Evolutionary conservation across 345 rosid species (phyloP), one percentile per base, ranked within the genome.

Genomic region (Arabidopsis arenosa): DNA sequence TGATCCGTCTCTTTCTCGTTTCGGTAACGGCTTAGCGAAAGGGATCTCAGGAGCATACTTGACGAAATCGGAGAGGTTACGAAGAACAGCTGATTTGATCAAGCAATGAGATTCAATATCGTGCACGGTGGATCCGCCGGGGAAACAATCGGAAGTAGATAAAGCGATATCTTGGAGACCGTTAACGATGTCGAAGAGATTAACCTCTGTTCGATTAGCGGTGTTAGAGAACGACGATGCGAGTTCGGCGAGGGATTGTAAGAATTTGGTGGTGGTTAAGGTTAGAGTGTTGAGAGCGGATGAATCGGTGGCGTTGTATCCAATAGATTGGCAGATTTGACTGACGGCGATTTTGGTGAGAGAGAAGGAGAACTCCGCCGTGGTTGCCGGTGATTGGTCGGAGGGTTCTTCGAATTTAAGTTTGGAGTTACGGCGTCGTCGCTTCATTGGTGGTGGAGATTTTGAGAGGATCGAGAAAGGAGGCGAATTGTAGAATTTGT

Each of bases 281-380:
- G 91, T 82, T 7, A 90, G 83, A 56, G 82, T 57, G 61, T 86
- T 71, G 33, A 90, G 75, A 12, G 91, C 84, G 6, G 84, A 81
- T 44, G 63, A 63, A 5, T 83, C 82, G 35, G 84, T 52, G 41
- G 83, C 47, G 62, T 26, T 83, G 80, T 80, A 88, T 2, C 91
- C 96, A 1, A 77, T 52, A 0, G 89, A 86, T 65, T 39, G 78
- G 82, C 93, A 90, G 28, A 85, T 82, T 80, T 88, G 96, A 14
- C 87, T 69, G 47, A 90, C 82, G 36, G 90, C 90, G 45, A 79
- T 70, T 84, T 53, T 79, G 39, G 82, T 82, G 45, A 86, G 26
- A 7, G 78, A 26, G 79, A 80, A 82, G 23, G 84, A 69, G 71
- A 72, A 85, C 6, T 81, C 83, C 13, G 81, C 71, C 48, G 58